A percentile compares a stretch with the other conserved stretches of the same genome.
These are phyloP conservation scores for Boletus sp. DNA, from an alignment of 768 basidiomycete genomes.

Conservation along the genomic window DNA sequence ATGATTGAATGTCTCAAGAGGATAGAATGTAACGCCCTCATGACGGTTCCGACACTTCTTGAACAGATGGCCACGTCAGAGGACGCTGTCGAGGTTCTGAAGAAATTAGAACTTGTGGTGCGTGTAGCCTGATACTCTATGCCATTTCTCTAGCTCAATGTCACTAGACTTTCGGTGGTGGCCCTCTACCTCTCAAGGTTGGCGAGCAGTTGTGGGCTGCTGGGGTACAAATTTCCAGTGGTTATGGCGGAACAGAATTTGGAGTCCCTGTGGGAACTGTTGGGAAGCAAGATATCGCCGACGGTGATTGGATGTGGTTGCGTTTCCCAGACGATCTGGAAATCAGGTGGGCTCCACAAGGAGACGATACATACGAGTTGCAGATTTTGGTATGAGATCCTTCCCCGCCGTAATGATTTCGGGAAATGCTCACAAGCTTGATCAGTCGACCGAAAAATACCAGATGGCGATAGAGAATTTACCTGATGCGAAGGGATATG, in stretches of 20 bases:
- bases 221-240: slow-evolving; percentile 32
- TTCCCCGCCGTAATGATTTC: neutral
- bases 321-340: slow-evolving; percentile 20
- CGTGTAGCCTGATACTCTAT: neutral
- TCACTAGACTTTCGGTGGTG: slow-evolving; percentile 38
- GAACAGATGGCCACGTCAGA: slow-evolving; percentile 34
- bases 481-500: slow-evolving; percentile 38
- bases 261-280: slow-evolving; percentile 7
- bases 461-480: slow-evolving; percentile 32
- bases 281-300: slow-evolving; percentile 10
- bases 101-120: slow-evolving; percentile 29
- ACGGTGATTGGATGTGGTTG: slow-evolving; percentile 38
- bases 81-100: slow-evolving; percentile 24
- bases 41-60: slow-evolving; percentile 39
- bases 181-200: slow-evolving; percentile 32
- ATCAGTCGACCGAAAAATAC: neutral
- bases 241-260: slow-evolving; percentile 38
- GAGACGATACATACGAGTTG: slow-evolving; percentile 34
- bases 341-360: slow-evolving; percentile 32
- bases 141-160: neutral
- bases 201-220: slow-evolving; percentile 33
- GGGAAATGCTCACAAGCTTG: neutral
- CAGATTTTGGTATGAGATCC: slow-evolving; percentile 33
- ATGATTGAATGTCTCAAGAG: slow-evolving; percentile 34
- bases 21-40: slow-evolving; percentile 28